Percentiles rank a stretch among this genome's conserved stretches.
Conservation (phyloP, 805 yeast species). For the Myxozyma neotropica region DNA sequence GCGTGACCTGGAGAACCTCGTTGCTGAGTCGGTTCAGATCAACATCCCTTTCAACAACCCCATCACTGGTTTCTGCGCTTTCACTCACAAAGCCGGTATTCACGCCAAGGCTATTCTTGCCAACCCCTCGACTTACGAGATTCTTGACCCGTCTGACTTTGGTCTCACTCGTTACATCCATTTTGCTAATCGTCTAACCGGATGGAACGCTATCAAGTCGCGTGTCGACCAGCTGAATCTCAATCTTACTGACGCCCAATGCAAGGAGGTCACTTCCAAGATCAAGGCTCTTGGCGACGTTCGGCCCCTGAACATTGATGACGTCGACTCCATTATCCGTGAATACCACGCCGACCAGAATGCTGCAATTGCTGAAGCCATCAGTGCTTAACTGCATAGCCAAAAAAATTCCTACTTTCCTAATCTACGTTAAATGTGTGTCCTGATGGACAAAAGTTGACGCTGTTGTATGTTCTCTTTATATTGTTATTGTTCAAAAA, state of each 20-base stretch:
- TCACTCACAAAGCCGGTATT: constrained; percentile 98
- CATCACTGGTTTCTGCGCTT: constrained; percentile 98
- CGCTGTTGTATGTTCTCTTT: not conserved
- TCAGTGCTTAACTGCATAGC: constrained; percentile 18
- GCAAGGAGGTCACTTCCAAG: constrained; percentile 91
- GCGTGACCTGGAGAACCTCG: constrained; percentile 92
- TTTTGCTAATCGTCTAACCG: constrained; percentile 96
- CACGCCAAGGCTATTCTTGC: constrained; percentile 99
- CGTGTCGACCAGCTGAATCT: constrained; percentile 96
- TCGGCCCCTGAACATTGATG: constrained; percentile 91
- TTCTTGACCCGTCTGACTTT: constrained; percentile 89
- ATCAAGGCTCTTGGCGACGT: constrained; percentile 94
- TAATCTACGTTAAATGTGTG: not conserved
- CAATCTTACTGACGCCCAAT: constrained; percentile 84
- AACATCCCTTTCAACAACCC: constrained; percentile 98
- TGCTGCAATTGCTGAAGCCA: constrained; percentile 20
- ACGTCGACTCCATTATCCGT: constrained; percentile 94
- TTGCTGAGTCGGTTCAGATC: constrained; percentile 96
- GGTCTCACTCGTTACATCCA: constrained; percentile 96
- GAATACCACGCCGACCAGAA: constrained; percentile 73
- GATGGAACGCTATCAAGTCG: constrained; percentile 98
- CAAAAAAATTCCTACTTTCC: not conserved
- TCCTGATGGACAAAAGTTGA: not conserved
- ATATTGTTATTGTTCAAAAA: constrained; percentile 7
- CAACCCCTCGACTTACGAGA: constrained; percentile 98